phyloP scores from a whole-genome alignment of 129 eudicot genomes.

The Flaveria brownii region DNA sequence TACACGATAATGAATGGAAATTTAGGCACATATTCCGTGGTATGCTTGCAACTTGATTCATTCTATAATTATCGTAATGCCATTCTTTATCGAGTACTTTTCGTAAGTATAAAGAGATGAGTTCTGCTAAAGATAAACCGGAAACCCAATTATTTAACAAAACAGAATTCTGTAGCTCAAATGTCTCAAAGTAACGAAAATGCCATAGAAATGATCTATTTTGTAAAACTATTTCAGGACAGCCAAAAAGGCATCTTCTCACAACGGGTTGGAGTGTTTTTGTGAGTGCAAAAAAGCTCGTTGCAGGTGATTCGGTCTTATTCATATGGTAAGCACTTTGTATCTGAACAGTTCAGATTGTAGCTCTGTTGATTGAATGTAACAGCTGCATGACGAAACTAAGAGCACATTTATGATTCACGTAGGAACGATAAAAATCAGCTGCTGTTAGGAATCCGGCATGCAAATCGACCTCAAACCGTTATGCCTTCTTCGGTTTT shows the following conservation, averaged over 20 bases:
- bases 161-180: not conserved
- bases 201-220: slow-evolving; percentile 2
- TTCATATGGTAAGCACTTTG: slow-evolving; percentile 69
- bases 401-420: not conserved
- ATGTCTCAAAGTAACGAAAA: no score
- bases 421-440: slow-evolving; percentile 87
- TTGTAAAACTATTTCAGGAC: slow-evolving; percentile 55
- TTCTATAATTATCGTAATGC: not conserved
- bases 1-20: slow-evolving; percentile 95
- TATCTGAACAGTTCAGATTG: not conserved
- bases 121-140: not conserved
- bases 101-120: not conserved
- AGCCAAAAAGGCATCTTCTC: slow-evolving; percentile 92
- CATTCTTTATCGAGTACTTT: not conserved
- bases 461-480: slow-evolving; percentile 90
- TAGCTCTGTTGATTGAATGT: not conserved
- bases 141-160: not conserved
- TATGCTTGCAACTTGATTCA: slow-evolving; percentile 26
- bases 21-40: slow-evolving; percentile 94
- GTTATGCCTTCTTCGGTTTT: slow-evolving; percentile 95
- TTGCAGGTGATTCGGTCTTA: slow-evolving; percentile 89
- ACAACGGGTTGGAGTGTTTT: slow-evolving; percentile 98
- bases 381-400: not conserved
- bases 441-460: slow-evolving; percentile 80
- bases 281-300: slow-evolving; percentile 91